These are phyloP conservation scores for Pythium aquatile DNA, from an alignment of 352 stramenopile genomes.

Conservation along the genomic window DNA sequence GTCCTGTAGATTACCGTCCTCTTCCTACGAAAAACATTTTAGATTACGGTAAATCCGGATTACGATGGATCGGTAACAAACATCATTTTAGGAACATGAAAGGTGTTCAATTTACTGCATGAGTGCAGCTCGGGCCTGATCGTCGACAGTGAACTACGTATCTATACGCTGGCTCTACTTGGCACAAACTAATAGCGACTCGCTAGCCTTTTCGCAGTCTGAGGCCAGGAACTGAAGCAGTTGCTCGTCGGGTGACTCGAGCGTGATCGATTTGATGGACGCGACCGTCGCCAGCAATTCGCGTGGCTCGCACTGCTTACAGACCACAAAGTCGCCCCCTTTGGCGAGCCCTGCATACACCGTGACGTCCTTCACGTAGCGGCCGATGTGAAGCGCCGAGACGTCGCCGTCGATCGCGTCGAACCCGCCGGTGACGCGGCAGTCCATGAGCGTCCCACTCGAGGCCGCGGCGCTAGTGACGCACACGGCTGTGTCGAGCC, in stretches of 20 bases:
- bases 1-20: no score
- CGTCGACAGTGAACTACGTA: no score
- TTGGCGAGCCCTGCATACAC: neutral
- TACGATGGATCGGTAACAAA: no score
- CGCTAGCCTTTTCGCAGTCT: neutral
- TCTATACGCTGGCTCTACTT: neutral
- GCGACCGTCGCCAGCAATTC: neutral
- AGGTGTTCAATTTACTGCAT: no score
- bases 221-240: conserved; percentile 7
- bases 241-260: conserved; percentile 8
- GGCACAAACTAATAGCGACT: neutral
- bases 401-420: neutral
- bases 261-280: conserved; percentile 1
- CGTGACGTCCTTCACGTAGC: conserved; percentile 12
- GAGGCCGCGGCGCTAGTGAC: neutral
- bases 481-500: conserved; percentile 8
- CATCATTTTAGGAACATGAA: no score
- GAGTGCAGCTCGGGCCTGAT: no score
- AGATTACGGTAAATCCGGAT: no score
- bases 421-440: conserved; percentile 14
- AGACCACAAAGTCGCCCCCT: conserved; percentile 15
- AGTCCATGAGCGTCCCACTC: conserved; percentile 3
- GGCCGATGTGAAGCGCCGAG: conserved; percentile 8
- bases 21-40: no score
- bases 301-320: neutral